Conservation (phyloP, 2,329 filamentous ascomycete genomes). For the Colletotrichum endophyticum region DNA sequence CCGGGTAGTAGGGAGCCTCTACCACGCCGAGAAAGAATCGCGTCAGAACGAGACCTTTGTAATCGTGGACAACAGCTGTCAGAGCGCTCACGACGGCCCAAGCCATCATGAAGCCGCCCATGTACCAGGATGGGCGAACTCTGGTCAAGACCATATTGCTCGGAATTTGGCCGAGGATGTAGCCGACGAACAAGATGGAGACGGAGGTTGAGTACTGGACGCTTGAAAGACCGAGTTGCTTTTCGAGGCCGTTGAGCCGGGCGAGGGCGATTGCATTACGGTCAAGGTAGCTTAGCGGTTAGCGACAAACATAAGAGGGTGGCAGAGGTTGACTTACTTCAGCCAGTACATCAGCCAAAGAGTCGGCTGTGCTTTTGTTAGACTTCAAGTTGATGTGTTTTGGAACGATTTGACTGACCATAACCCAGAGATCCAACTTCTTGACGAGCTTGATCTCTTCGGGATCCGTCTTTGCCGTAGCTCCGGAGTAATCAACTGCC, state of each 20-base stretch:
- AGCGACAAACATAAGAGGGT: neutral
- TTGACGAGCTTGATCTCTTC: conserved; percentile 42
- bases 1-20: conserved; percentile 42
- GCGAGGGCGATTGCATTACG: conserved; percentile 28
- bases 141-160: conserved; percentile 44
- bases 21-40: conserved; percentile 44
- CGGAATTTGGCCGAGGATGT: conserved; percentile 40
- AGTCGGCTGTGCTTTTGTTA: conserved; percentile 29
- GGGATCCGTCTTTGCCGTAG: conserved; percentile 42
- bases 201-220: conserved; percentile 41
- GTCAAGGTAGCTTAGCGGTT: conserved; percentile 18
- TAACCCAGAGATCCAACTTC: conserved; percentile 43
- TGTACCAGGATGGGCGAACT: conserved; percentile 56
- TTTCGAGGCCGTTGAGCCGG: conserved; percentile 31
- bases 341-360: conserved; percentile 38
- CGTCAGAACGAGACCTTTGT: conserved; percentile 40
- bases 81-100: conserved; percentile 45
- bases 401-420: conserved; percentile 24
- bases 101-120: conserved; percentile 42
- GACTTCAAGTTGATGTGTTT: accelerated
- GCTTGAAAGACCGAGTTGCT: conserved; percentile 24
- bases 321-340: conserved; percentile 1
- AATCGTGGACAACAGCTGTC: conserved; percentile 45
- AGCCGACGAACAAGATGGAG: conserved; percentile 38
- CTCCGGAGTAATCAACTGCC: conserved; percentile 39